Conservation (phyloP, 257 asterid genomes). For the Nicotiana obtusifolia region DNA sequence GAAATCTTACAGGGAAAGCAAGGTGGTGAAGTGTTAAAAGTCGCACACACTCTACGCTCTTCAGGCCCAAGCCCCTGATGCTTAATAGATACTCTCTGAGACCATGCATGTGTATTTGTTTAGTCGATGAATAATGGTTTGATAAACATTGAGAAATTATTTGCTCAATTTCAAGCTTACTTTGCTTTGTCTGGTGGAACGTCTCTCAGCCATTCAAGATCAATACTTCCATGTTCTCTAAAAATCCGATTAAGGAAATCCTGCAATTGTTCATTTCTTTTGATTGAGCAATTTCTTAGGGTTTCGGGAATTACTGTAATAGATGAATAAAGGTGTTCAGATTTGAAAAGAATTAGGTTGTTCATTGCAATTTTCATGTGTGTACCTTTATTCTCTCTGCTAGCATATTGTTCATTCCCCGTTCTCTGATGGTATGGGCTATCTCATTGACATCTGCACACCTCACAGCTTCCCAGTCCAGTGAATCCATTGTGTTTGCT, state of each 20-base stretch:
- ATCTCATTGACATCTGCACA: slow-evolving; percentile 76
- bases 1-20: slow-evolving; percentile 89
- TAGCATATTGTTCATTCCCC: slow-evolving; percentile 96
- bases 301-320: neutral
- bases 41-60: slow-evolving; percentile 96
- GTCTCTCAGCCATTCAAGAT: slow-evolving; percentile 94
- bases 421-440: slow-evolving; percentile 76
- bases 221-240: slow-evolving; percentile 79
- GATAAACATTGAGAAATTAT: slow-evolving; percentile 9
- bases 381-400: slow-evolving; percentile 88
- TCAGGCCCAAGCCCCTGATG: slow-evolving; percentile 87
- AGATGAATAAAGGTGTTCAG: neutral
- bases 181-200: slow-evolving; percentile 94
- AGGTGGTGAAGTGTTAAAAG: slow-evolving; percentile 98
- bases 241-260: slow-evolving; percentile 78
- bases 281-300: neutral
- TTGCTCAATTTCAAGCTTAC: slow-evolving; percentile 35
- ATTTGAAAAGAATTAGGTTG: neutral
- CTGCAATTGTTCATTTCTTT: slow-evolving; percentile 38
- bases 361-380: neutral
- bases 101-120: slow-evolving; percentile 16
- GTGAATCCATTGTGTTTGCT: slow-evolving; percentile 60
- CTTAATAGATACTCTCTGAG: slow-evolving; percentile 89
- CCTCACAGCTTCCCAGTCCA: slow-evolving; percentile 93
- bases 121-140: slow-evolving; percentile 4